Percentiles rank a stretch among this genome's conserved stretches.
These are phyloP conservation scores for Tolypocladium ovalisporum DNA, from an alignment of 2,329 filamentous ascomycete genomes.

Conservation along the genomic window DNA sequence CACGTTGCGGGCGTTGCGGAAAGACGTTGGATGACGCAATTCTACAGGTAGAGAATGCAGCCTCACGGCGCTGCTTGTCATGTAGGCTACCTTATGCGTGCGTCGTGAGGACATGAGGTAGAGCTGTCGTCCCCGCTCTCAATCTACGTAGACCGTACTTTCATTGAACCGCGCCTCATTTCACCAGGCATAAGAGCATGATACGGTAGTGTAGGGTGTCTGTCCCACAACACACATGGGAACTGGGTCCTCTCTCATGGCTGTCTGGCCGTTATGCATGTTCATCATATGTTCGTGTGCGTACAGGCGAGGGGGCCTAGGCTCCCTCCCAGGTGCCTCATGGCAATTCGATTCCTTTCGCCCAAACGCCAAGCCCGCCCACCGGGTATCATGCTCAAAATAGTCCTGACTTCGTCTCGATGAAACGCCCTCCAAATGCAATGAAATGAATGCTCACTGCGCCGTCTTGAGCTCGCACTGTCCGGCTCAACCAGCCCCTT, in stretches of 20 bases:
- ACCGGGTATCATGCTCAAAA: neutral
- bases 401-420: neutral
- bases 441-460: too few species aligned
- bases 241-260: too few species aligned
- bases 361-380: too few species aligned
- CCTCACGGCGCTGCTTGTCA: neutral
- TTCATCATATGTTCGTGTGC: neutral
- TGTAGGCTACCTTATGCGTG: too few species aligned
- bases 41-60: neutral
- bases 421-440: neutral
- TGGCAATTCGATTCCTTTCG: neutral
- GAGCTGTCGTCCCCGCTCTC: too few species aligned
- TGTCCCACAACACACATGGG: neutral
- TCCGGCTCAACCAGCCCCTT: neutral
- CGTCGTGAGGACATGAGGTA: too few species aligned
- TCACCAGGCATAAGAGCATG: neutral
- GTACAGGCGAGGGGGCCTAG: neutral
- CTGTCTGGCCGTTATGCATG: neutral
- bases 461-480: neutral
- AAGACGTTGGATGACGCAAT: neutral
- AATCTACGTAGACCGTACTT: neutral
- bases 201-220: too few species aligned
- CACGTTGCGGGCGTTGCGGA: neutral
- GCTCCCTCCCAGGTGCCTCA: neutral
- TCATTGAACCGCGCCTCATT: neutral